phyloP scores from a whole-genome alignment of 805 yeast species.

The Sugiyamaella marilandica region DNA sequence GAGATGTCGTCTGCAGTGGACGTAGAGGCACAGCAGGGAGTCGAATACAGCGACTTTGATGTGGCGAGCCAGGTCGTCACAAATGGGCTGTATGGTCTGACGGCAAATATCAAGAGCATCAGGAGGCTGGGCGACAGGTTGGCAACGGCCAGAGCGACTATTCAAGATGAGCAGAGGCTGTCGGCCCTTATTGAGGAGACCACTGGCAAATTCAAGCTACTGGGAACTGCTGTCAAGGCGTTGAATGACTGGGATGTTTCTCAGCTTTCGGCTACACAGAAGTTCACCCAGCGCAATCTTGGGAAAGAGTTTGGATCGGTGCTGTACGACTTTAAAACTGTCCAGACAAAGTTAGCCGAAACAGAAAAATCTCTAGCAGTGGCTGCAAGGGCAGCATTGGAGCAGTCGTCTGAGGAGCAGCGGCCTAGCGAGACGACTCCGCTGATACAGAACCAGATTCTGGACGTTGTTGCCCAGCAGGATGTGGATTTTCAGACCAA shows the following conservation, averaged over 20 bases:
- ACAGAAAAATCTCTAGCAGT: constrained; percentile 30
- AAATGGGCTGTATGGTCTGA: constrained; percentile 15
- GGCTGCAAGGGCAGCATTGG: constrained; percentile 5
- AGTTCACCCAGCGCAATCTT: constrained; percentile 48
- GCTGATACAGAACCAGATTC: constrained; percentile 35
- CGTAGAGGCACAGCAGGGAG: constrained; percentile 7
- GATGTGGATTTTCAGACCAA: constrained; percentile 28
- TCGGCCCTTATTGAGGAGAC: constrained; percentile 16
- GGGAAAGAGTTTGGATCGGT: constrained; percentile 52
- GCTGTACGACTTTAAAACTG: constrained; percentile 40
- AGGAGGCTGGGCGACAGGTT: constrained; percentile 11
- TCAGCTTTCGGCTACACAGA: constrained; percentile 19
- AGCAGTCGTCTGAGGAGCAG: neutral
- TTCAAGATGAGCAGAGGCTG: constrained; percentile 14
- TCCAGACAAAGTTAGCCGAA: constrained; percentile 47
- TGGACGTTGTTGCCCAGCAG: constrained; percentile 35
- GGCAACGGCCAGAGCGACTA: constrained; percentile 3
- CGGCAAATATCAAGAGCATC: constrained; percentile 14
- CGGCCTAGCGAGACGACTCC: constrained; percentile 16
- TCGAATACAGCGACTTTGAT: constrained; percentile 11
- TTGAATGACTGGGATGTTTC: constrained; percentile 16
- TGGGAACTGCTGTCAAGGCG: constrained; percentile 17
- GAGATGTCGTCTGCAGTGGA: neutral
- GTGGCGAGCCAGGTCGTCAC: constrained; percentile 15
- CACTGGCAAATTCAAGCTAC: constrained; percentile 15